Evolutionary conservation across 257 asterid species (phyloP).

Genomic region (Forsythia viridissima): DNA sequence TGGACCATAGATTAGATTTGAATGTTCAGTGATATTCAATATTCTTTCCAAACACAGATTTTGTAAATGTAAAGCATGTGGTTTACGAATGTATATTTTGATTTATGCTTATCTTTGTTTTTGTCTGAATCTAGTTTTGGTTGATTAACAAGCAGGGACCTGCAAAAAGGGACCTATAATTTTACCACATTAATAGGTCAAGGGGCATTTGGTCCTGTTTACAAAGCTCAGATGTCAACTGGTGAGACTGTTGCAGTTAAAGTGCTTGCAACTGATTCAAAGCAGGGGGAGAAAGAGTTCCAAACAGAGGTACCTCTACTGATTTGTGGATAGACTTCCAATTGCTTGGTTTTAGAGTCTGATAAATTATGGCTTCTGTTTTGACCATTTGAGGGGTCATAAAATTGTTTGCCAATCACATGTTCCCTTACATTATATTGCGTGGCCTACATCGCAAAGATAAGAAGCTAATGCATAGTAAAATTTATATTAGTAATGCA

Average conservation of each 20-base stretch:
- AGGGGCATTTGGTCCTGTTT: conserved; percentile 95
- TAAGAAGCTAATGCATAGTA: neutral
- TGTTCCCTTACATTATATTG: neutral
- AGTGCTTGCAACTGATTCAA: conserved; percentile 88
- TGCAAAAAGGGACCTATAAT: conserved; percentile 86
- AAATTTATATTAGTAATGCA: neutral
- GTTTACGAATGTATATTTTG: neutral
- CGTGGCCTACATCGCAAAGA: neutral
- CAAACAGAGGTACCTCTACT: conserved; percentile 72
- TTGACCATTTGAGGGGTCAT: neutral
- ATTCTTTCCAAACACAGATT: conserved; percentile 12
- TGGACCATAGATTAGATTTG: neutral
- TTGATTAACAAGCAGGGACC: conserved; percentile 62
- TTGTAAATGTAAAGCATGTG: neutral
- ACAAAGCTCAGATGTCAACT: conserved; percentile 79
- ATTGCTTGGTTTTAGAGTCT: neutral
- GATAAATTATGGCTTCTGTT: neutral
- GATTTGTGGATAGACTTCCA: neutral
- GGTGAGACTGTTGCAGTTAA: conserved; percentile 93
- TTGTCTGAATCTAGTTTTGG: conserved; percentile 21
- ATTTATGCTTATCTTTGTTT: neutral
- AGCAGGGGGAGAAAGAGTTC: conserved; percentile 95
- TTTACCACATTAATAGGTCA: conserved; percentile 87
- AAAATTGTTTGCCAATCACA: neutral
- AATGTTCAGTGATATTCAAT: neutral